Evolutionary conservation across 352 stramenopile species (phyloP), one percentile per base, ranked within the genome.

Genomic region (Thalassiosira ordinaria): DNA sequence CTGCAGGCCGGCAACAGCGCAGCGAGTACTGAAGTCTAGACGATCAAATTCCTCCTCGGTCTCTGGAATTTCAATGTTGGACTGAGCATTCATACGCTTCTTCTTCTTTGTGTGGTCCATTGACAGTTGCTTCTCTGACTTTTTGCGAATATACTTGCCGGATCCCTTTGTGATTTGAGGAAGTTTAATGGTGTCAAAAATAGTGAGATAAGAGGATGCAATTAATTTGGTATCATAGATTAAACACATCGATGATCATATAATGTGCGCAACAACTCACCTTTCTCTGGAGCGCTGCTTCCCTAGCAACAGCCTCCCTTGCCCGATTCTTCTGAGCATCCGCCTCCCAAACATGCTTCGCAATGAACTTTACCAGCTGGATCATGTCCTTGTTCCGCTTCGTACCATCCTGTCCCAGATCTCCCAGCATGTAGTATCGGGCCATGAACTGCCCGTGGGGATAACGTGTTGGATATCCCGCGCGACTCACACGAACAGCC

Each of bases 401-500:
- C 37, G 67, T 82, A 7, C 65, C 61, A 41, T 82, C 60, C 37
- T 69, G 44, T 2, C 71, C 64, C 27, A 82, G 55, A 75, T 85
- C 67, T 6, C 52, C 84, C 24, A 93, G 53, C 14, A 86, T 69
- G 27, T 78, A 35, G 67, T 92, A 93, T 4, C 85, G 67, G 14
- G 55, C 41, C 29, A 95, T 81, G 59, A 98, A 98, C 47, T 96
- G 88, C 49, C 93, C 85, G 75, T 98, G 96, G 3, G 89, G 88
- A 44, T 97, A 96, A 67, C 96, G 94, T 57, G 98, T 95, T 20
- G 96, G 95, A 87, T 98, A 98, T 0, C 96, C 96, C 9, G 92
- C 86, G 5, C 96, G 92, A 63, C 96, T 96, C 1, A 98, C 96
- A 35, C 96, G 91, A n/a, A 98, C 95, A 6, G 96, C 96, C 89